Conservation (phyloP, 176 grass and related monocot species). For the Eremochloa ophiuroides region DNA sequence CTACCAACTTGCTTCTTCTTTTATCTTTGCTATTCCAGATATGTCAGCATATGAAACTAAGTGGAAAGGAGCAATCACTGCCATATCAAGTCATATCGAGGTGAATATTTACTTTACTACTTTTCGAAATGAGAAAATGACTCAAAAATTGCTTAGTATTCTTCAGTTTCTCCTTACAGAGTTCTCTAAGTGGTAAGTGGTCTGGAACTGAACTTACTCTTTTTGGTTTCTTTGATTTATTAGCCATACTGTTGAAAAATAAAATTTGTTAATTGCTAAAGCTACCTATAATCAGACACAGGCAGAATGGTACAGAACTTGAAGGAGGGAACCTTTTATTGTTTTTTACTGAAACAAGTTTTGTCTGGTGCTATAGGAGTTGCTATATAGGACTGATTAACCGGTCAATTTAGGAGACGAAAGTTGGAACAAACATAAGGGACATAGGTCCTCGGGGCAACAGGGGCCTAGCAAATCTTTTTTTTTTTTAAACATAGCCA, state of each 20-base stretch:
- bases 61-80: conserved; percentile 94
- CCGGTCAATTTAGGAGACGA: background rate
- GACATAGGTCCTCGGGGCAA: background rate
- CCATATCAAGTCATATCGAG: conserved; percentile 99
- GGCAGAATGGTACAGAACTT: background rate
- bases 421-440: background rate
- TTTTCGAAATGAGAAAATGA: background rate
- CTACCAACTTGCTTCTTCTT: conserved; percentile 17
- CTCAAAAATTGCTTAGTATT: background rate
- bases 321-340: background rate
- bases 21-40: conserved; percentile 47
- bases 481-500: background rate
- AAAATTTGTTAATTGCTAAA: background rate
- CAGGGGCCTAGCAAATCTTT: background rate
- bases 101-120: conserved; percentile 28
- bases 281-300: background rate
- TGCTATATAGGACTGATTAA: background rate
- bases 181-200: conserved; percentile 31
- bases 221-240: background rate
- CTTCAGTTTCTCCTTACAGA: background rate
- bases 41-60: conserved; percentile 98
- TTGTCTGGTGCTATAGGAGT: background rate
- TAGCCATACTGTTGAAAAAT: background rate
- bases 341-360: background rate
- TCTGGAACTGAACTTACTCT: background rate